Evolutionary conservation across 306 rosid genomes (phyloP), one percentile per base, ranked within the genome.

Genomic region (Biancaea sappan): DNA sequence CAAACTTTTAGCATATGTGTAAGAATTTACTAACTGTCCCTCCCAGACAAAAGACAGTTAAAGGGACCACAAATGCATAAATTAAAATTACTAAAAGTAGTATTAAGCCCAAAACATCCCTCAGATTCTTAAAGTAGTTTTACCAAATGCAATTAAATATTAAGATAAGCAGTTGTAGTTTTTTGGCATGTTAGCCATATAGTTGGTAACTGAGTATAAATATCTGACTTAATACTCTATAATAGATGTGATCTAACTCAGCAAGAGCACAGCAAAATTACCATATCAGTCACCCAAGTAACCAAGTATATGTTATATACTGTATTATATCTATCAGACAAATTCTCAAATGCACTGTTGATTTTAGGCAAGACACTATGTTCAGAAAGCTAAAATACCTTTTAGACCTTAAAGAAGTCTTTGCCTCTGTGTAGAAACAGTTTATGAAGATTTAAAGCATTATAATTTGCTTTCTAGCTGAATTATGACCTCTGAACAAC

Each of bases 371-470:
- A n/a, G n/a, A n/a, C n/a, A n/a, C n/a, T n/a, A n/a, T n/a, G n/a
- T n/a, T n/a, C n/a, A n/a, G n/a, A n/a, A n/a, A n/a, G n/a, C n/a
- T n/a, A n/a, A n/a, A n/a, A n/a, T n/a, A n/a, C n/a, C n/a, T n/a
- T n/a, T n/a, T n/a, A n/a, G n/a, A n/a, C n/a, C n/a, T n/a, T n/a
- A n/a, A n/a, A n/a, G n/a, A n/a, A n/a, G n/a, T n/a, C n/a, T n/a
- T n/a, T n/a, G n/a, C n/a, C n/a, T n/a, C n/a, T n/a, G n/a, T n/a
- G n/a, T n/a, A n/a, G n/a, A n/a, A n/a, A n/a, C n/a, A n/a, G n/a
- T n/a, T 59, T 25, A 34, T 25, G 46, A 73, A 22, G 51, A 52
- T 35, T 22, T 26, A 50, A 73, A 72, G 64, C 12, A 9, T 43
- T 58, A 73, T 38, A 29, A 59, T 19, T 28, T 40, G 28, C 53